Base-by-base conservation (phyloP, 148 eudicot species). In the Chenopodium berlandieri region DNA sequence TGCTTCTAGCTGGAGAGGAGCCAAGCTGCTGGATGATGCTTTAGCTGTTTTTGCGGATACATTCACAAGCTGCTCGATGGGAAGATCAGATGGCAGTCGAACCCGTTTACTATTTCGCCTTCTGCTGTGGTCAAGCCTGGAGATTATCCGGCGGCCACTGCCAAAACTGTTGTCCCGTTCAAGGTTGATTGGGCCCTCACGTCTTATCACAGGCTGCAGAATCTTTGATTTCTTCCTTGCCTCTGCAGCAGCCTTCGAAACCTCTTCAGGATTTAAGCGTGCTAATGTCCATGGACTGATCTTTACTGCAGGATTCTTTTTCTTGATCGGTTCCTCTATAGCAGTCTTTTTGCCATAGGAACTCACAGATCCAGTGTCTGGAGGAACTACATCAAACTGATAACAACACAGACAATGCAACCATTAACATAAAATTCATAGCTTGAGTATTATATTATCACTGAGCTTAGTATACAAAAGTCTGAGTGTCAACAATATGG, bases 201-300 rank as follows among this genome's bases (percentile, higher is more conserved):
- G 85, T 82, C 89, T 90, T 60, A 78, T 74, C 32, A 97, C 86
- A 9, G 99, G 99, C 75, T 91, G 90, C 30, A 97, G 79, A 46
- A 97, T 97, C 87, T 92, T 97, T 48, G 99, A 97, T 86, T 90
- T 97, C 78, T 91, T 97, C 77, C 97, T 90, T 44, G 99, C 99
- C 82, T 97, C 98, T 1, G 98, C 95, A 67, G 99, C 99, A 62
- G 89, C 97, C 85, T 89, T 94, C 4, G 99, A 90, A 27, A 97
- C 98, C 72, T 97, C 96, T 65, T 92, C 98, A 34, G 99, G 90
- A 52, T 97, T 97, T 75, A 97, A 80, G 54, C 99, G 95, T 16
- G 99, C 97, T 31, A 97, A 84, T 12, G 98, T 83, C 99, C 99
- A 97, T 13, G 99, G 99, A 71, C 99, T 97, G 76, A 97, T 97